Base-by-base conservation (phyloP, 768 basidiomycete species). In the Cantharellus cinnabarinus region DNA sequence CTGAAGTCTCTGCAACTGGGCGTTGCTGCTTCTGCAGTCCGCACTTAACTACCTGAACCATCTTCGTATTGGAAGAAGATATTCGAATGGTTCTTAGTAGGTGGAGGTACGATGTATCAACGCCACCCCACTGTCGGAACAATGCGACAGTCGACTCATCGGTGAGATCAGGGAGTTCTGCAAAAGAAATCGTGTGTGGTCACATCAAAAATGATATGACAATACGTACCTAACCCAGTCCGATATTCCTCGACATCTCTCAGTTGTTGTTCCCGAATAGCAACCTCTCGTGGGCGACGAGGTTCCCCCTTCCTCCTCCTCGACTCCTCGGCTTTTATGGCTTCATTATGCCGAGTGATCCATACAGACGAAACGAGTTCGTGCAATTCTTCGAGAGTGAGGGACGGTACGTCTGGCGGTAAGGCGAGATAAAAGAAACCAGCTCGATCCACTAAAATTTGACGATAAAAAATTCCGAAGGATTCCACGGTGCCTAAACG, bases 81-180 rank as follows among this genome's bases (percentile, higher is more conserved):
- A 90, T 81, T 59, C 85, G 80, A 62, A 89, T 78, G 68, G 83
- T 85, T 50, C 84, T 81, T 57, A 90, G 73, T 14, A 81, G 74
- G 57, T 83, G 76, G 44, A 83, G 74, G 67, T 77, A 90, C 3
- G 82, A 77, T 3, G 79, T 70, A 64, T 87, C 84, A 61, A 77
- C 79, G 63, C 84, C 81, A 64, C 89, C 84, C 88, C 88, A 90
- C 60, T 71, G 70, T 44, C 83, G 77, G 67, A 88, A 86, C 2
- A 89, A 71, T 38, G 76, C 75, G 42, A 85, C 81, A 14, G 78
- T 89, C 5, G 73, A 68, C n/a, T 72, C 68, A 63, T 89, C 79
- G 0, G 85, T 89, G 37, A 90, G 74, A 69, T 90, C 88, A 4
- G 80, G 77, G 41, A 89, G 75, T 72, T 90, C 88, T 89, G 66